These are phyloP conservation scores for Suillus ampliporus DNA, from an alignment of 768 basidiomycete species.

Conservation along the genomic window DNA sequence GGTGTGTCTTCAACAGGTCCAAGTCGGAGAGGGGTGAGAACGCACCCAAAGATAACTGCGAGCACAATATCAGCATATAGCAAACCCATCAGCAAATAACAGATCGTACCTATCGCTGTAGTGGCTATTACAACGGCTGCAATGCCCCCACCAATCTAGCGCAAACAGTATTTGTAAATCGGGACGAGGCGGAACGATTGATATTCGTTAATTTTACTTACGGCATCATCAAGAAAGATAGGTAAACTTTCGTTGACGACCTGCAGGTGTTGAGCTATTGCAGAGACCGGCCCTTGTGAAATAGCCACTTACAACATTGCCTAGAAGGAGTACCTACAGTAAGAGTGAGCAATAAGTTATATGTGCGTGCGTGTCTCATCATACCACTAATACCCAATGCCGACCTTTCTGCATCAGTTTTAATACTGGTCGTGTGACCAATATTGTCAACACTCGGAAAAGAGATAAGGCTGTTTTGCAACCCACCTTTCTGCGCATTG, in stretches of 20 bases:
- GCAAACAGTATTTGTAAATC: background rate
- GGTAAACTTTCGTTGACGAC: constrained; percentile 85
- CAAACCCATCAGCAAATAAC: background rate
- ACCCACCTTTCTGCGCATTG: constrained; percentile 73
- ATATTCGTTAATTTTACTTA: constrained; percentile 24
- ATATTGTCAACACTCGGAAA: constrained; percentile 10
- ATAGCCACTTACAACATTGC: constrained; percentile 73
- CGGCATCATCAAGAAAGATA: constrained; percentile 79
- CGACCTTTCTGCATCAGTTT: constrained; percentile 66
- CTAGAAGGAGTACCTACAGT: constrained; percentile 76
- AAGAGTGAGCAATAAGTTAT: constrained; percentile 13
- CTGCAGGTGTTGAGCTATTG: constrained; percentile 41
- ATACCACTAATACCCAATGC: constrained; percentile 94
- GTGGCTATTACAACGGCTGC: constrained; percentile 83
- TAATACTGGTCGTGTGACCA: constrained; percentile 46
- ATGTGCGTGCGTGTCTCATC: constrained; percentile 14
- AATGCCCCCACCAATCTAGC: constrained; percentile 69
- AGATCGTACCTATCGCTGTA: constrained; percentile 51
- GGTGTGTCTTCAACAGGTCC: constrained; percentile 1
- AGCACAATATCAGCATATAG: constrained; percentile 11
- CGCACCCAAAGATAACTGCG: constrained; percentile 83
- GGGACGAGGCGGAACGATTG: constrained; percentile 8
- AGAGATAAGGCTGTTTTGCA: background rate
- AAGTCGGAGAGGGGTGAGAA: background rate
- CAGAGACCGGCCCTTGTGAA: background rate